Base-by-base conservation (phyloP, 1,284 basidiomycete species). In the Coniferiporia weirii region DNA sequence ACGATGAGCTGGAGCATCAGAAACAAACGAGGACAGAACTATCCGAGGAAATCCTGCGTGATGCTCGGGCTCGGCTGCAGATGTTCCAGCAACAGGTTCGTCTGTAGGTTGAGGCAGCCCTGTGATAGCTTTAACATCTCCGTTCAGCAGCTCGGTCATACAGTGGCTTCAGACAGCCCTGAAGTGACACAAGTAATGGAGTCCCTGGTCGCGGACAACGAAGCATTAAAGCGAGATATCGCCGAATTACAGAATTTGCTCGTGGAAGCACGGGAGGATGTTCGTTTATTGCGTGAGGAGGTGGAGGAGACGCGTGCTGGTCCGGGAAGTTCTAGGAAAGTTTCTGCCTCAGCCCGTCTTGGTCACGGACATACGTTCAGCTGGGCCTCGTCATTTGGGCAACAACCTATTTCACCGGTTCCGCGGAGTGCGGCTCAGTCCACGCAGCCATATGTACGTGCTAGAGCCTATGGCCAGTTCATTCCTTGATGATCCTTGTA, bases 191-290 rank as follows among this genome's bases (percentile, higher is more conserved):
- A 80, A 59, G 83, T 93, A 5, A 75, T 95, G 7, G 90, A 93
- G 69, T 84, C 87, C 12, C 76, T 95, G 13, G 91, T 94, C 8
- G 83, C 85, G 34, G 88, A 92, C 67, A 95, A 94, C 66, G 89
- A 94, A 64, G 78, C 79, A 32, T 73, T 95, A 60, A 91, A 91
- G 71, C 83, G 83, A 35, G 91, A 93, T 66, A 91, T 91, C 59
- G 79, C 81, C 3, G 91, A 95, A 68, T 72, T 95, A 43, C 85
- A 89, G 61, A 80, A 79, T 56, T 72, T 93, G 13, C 76, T 95
- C 5, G 71, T 80, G 2, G 87, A 91, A 53, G 79, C 89, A 0
- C 80, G 91, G n/a, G 91, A 94, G 66, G 90, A 93, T 63, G 70
- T 86, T 6, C 81, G 85, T 57, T 68, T 74, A 1, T 70, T 92